These are phyloP conservation scores for Cichorium intybus DNA, from an alignment of 140 eudicot species.

Conservation along the genomic window DNA sequence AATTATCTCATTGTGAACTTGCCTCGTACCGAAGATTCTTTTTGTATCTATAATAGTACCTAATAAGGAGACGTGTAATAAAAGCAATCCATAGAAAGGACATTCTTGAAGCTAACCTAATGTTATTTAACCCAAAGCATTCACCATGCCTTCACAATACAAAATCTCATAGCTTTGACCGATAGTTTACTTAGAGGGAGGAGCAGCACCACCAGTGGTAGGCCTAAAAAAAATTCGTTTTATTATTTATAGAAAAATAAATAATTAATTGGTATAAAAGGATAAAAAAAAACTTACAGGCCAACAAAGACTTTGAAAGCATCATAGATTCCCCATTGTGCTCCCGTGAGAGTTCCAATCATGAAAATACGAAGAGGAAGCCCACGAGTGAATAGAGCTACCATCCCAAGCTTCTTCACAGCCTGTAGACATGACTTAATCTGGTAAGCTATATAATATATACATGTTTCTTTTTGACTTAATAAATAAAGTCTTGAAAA, in stretches of 20 bases:
- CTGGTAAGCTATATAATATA: too few relatives aligned
- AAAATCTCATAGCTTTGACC: slow-evolving; percentile 6
- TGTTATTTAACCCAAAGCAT: slow-evolving; percentile 18
- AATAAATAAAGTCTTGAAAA: too few relatives aligned
- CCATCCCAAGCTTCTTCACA: slow-evolving; percentile 66
- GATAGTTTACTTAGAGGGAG: slow-evolving; percentile 34
- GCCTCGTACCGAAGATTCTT: not conserved
- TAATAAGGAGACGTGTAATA: slow-evolving; percentile 6
- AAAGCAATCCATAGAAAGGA: not conserved
- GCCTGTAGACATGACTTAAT: slow-evolving; percentile 62
- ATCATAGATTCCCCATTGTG: slow-evolving; percentile 93
- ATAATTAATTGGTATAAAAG: not conserved
- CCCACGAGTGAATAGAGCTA: slow-evolving; percentile 81
- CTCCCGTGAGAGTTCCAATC: slow-evolving; percentile 96
- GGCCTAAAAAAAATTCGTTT: slow-evolving; percentile 48
- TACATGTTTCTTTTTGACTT: too few relatives aligned
- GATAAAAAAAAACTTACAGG: slow-evolving; percentile 54
- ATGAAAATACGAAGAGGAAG: slow-evolving; percentile 94
- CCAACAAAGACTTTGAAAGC: slow-evolving; percentile 87
- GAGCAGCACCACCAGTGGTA: slow-evolving; percentile 74
- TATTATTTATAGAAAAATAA: not conserved
- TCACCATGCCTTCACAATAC: slow-evolving; percentile 26
- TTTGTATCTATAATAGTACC: not conserved
- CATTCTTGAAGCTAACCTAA: slow-evolving; percentile 8
- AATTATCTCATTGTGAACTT: too few relatives aligned